Evolutionary conservation across 768 basidiomycete genomes (phyloP).

Genomic region (Macrocybe gigantea): DNA sequence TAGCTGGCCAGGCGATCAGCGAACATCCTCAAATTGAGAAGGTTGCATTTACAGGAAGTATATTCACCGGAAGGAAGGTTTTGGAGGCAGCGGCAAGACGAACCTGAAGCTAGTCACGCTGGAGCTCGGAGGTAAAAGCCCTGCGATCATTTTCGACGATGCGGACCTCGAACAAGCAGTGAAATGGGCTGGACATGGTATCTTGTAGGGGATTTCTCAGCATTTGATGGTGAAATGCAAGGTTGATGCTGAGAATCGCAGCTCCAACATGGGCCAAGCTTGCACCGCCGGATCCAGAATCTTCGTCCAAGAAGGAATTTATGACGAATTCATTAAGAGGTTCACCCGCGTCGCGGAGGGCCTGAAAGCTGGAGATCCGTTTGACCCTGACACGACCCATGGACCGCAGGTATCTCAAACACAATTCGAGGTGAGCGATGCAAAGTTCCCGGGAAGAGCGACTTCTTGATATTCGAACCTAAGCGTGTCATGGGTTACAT

Average conservation of each 20-base stretch:
- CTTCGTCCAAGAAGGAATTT: conserved; percentile 74
- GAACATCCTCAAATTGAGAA: conserved; percentile 56
- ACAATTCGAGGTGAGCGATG: conserved; percentile 58
- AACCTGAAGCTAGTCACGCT: conserved; percentile 85
- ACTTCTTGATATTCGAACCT: not conserved
- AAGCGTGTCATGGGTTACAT: conserved; percentile 73
- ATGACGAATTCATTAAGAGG: conserved; percentile 66
- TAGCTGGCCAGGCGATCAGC: conserved; percentile 58
- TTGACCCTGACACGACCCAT: conserved; percentile 60
- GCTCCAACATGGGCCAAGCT: conserved; percentile 50
- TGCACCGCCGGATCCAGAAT: conserved; percentile 84
- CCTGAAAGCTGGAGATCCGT: conserved; percentile 38
- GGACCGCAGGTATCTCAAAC: conserved; percentile 70
- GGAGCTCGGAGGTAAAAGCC: conserved; percentile 77
- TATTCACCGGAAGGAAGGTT: conserved; percentile 71
- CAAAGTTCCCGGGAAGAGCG: not conserved
- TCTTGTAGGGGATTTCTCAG: conserved; percentile 48
- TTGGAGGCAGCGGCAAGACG: conserved; percentile 71
- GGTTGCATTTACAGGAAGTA: conserved; percentile 86
- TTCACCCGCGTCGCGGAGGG: conserved; percentile 45
- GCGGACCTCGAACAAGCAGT: conserved; percentile 70
- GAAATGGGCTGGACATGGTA: conserved; percentile 64
- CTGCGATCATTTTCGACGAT: conserved; percentile 67
- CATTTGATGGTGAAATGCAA: not conserved
- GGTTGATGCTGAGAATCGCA: not conserved